Base-by-base conservation (phyloP, 1,284 basidiomycete genomes). In the Pseudozyma pruni region DNA sequence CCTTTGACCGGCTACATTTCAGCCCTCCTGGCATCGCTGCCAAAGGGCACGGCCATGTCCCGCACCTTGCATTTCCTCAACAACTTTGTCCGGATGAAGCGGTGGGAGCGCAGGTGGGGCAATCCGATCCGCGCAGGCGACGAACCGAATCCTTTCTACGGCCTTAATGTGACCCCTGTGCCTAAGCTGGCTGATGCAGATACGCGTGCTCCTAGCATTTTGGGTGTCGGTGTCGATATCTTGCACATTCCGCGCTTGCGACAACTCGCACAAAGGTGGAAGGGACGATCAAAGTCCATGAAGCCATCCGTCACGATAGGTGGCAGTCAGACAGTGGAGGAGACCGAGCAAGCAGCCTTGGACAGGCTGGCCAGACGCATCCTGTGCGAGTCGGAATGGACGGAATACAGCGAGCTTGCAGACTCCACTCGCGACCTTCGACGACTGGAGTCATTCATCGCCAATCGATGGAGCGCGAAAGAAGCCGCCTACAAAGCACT, bases 401-500 rank as follows among this genome's bases (percentile, higher is more conserved):
- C 17, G 1, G 56, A 66, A 23, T 60, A 49, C 37, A 7, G 22
- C n/a, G 23, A 34, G 42, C 25, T 27, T 45, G 19, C 50, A 22
- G 39, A 39, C 31, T 17, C 45, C 1, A 25, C 61, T 38, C 17
- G 52, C 53, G 11, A 1, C 4, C 19, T 29, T 5, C 7, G 31
- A 10, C 23, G 10, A n/a, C 64, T 75, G 25, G 54, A 62, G 11
- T 45, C 35, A 16, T 67, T 52, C 40, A 20, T 59, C 9, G 51
- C 58, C 3, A 53, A 51, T 22, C 72, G 80, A 20, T 81, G 80
- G 80, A 47, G 72, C 10, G 87, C 89, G 41, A 96, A 96, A 79
- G 93, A 95, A 84, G 91, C 93, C 0, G 89, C 90, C 0, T 94
- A 93, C 85, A 95, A 96, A 81, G 91, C 93, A 0, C 78, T 93